Conservation (phyloP, 108 stramenopile genomes). For the Hondaea fermentalgiana region DNA sequence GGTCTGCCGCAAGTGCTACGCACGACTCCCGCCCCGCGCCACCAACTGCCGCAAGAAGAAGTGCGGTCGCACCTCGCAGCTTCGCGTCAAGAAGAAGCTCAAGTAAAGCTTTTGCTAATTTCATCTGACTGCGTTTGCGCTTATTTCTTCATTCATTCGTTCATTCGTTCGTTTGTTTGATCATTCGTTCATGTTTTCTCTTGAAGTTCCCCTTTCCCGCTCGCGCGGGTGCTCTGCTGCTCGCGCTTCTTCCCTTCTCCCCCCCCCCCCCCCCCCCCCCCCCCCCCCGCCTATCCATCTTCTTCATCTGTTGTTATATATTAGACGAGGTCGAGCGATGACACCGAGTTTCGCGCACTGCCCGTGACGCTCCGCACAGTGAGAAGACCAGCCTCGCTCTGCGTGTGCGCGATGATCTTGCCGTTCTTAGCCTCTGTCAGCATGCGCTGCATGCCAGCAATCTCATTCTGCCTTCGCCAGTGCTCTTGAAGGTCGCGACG, state of each 20-base stretch:
- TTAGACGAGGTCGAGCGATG: not conserved
- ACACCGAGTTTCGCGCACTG: not conserved
- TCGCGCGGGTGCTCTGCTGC: too few relatives aligned
- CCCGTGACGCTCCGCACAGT: not conserved
- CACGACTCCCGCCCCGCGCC: constrained; percentile 97
- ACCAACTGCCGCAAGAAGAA: constrained; percentile 99
- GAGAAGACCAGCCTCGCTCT: not conserved
- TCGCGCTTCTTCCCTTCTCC: too few relatives aligned
- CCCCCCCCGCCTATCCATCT: too few relatives aligned
- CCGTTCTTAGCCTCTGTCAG: not conserved
- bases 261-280: too few relatives aligned
- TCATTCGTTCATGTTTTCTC: too few relatives aligned
- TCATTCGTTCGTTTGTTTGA: too few relatives aligned
- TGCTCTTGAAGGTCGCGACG: not conserved
- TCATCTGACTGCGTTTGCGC: too few relatives aligned
- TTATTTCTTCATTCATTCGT: too few relatives aligned
- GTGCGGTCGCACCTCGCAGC: constrained; percentile 98
- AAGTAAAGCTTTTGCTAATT: constrained; percentile 54
- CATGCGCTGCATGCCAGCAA: not conserved
- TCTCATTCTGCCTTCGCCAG: not conserved
- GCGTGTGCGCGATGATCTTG: not conserved
- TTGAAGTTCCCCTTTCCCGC: too few relatives aligned
- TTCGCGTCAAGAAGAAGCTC: constrained; percentile 99
- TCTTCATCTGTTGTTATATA: too few relatives aligned
- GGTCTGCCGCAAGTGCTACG: constrained; percentile 97